Conservation (phyloP, 352 stramenopile genomes). For the Globisporangium spinosum region DNA sequence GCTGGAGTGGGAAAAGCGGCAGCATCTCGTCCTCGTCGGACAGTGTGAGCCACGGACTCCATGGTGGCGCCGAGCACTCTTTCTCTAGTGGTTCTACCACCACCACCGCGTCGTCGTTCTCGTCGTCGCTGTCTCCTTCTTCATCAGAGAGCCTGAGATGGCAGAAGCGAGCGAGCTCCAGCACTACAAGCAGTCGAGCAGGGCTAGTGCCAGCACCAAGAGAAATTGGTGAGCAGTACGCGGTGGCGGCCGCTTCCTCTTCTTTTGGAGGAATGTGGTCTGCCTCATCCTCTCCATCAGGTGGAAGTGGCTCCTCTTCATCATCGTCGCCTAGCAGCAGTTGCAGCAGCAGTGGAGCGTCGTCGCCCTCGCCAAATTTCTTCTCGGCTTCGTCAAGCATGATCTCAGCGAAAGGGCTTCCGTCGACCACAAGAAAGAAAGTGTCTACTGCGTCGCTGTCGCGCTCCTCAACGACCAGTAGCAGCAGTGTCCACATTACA, state of each 20-base stretch:
- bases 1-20: slow-evolving; percentile 76
- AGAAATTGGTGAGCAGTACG: slow-evolving; percentile 6
- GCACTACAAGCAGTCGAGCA: slow-evolving; percentile 18
- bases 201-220: slow-evolving; percentile 11
- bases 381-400: slow-evolving; percentile 21
- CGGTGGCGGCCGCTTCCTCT: not conserved
- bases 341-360: not conserved
- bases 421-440: slow-evolving; percentile 15
- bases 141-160: slow-evolving; percentile 32
- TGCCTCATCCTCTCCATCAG: not conserved
- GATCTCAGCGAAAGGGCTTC: slow-evolving; percentile 12
- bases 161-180: slow-evolving; percentile 34
- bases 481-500: not conserved
- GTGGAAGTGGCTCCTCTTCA: not conserved
- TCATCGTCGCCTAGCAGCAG: slow-evolving; percentile 16
- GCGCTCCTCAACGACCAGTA: not conserved
- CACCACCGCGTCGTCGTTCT: not conserved
- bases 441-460: not conserved
- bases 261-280: slow-evolving; percentile 14
- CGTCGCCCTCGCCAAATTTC: slow-evolving; percentile 23
- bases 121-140: slow-evolving; percentile 12
- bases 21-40: slow-evolving; percentile 56
- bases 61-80: slow-evolving; percentile 8
- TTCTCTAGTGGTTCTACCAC: slow-evolving; percentile 27
- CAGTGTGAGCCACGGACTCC: slow-evolving; percentile 15